phyloP scores from a whole-genome alignment of 352 stramenopile species.

The Phytophthora palmivora region DNA sequence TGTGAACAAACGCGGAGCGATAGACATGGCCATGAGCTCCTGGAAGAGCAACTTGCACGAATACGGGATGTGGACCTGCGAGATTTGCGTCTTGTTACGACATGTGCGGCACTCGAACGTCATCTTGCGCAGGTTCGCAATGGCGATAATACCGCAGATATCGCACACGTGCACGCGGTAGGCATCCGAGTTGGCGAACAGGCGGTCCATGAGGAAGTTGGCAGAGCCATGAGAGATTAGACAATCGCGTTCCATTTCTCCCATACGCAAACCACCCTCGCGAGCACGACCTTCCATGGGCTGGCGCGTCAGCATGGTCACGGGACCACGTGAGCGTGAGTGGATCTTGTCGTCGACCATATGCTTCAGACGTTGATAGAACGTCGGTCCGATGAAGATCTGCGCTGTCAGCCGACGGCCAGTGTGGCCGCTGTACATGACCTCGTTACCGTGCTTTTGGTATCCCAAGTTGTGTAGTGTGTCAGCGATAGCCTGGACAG shows the following conservation, averaged over 20 bases:
- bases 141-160: conserved; percentile 98
- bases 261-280: conserved; percentile 99
- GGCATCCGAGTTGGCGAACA: conserved; percentile 99
- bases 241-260: conserved; percentile 99
- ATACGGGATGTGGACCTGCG: conserved; percentile 99
- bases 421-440: conserved; percentile 99
- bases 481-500: conserved; percentile 97
- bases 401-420: conserved; percentile 94
- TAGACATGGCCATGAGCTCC: conserved; percentile 99
- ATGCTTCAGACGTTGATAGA: conserved; percentile 99
- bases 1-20: conserved; percentile 98
- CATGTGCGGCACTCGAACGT: conserved; percentile 98
- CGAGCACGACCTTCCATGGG: conserved; percentile 98
- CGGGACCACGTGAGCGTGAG: conserved; percentile 92
- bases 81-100: conserved; percentile 95
- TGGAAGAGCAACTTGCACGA: conserved; percentile 99
- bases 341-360: conserved; percentile 99
- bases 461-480: conserved; percentile 97
- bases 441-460: conserved; percentile 99
- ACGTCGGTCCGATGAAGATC: conserved; percentile 99
- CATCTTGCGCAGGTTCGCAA: conserved; percentile 99
- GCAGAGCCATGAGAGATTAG: conserved; percentile 99
- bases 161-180: conserved; percentile 99
- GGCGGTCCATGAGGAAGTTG: conserved; percentile 99
- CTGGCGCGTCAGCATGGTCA: conserved; percentile 99